Conservation (phyloP, 768 basidiomycete genomes). For the Serendipita sp. region DNA sequence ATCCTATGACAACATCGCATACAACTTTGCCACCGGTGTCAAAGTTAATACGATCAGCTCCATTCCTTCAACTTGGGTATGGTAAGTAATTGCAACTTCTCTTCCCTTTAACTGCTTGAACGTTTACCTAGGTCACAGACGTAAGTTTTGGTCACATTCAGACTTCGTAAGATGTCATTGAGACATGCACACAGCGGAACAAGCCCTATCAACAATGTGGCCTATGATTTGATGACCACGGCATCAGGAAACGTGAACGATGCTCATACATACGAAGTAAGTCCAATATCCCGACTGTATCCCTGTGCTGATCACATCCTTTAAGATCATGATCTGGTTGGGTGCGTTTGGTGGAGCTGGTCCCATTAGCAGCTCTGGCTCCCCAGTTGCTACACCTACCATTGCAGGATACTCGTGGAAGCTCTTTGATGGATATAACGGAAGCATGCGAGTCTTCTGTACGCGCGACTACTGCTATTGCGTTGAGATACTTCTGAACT, state of each 20-base stretch:
- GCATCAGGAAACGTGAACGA: neutral
- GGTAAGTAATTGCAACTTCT: neutral
- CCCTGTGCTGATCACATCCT: neutral
- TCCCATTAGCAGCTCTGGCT: neutral
- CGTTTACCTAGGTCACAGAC: neutral
- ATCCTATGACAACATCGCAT: conserved; percentile 5
- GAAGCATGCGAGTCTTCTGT: conserved; percentile 4
- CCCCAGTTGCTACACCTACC: neutral
- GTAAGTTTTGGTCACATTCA: neutral
- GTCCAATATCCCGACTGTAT: neutral
- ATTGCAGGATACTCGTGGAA: neutral
- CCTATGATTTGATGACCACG: conserved; percentile 2
- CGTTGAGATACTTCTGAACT: neutral
- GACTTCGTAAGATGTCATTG: neutral
- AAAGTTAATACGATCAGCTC: neutral
- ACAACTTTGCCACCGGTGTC: neutral
- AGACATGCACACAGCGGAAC: neutral
- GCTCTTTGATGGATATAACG: conserved; percentile 1
- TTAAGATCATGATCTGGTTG: conserved; percentile 2
- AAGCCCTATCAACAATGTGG: neutral
- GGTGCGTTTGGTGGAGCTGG: neutral
- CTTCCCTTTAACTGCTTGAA: neutral
- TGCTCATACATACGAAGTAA: neutral
- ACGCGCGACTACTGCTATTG: neutral
- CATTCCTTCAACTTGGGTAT: neutral